Evolutionary conservation across 176 grass and related monocot genomes (phyloP).

Genomic region (Areca catechu): DNA sequence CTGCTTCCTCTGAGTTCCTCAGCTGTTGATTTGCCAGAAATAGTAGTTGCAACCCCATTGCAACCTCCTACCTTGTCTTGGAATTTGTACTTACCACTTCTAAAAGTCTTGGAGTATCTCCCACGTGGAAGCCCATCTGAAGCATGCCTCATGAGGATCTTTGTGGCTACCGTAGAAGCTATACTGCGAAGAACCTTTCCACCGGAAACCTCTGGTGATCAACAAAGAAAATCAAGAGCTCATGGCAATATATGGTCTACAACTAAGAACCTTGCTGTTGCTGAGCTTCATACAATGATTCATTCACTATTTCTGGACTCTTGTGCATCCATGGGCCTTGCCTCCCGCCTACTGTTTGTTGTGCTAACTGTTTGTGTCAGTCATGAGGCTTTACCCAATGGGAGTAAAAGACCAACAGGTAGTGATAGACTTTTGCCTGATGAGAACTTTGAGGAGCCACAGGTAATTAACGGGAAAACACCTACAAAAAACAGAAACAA

Average conservation of each 20-base stretch:
- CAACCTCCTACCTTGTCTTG: slow-evolving; percentile 96
- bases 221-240: slow-evolving; percentile 55
- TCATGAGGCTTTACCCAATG: slow-evolving; percentile 87
- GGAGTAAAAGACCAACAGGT: slow-evolving; percentile 94
- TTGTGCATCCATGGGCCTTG: slow-evolving; percentile 90
- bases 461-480: slow-evolving; percentile 45
- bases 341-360: slow-evolving; percentile 84
- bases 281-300: slow-evolving; percentile 96
- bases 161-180: slow-evolving; percentile 98
- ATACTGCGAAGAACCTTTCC: slow-evolving; percentile 94
- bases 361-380: slow-evolving; percentile 87
- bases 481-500: slow-evolving; percentile 37
- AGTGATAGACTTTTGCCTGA: slow-evolving; percentile 55
- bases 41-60: slow-evolving; percentile 82
- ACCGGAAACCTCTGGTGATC: slow-evolving; percentile 36
- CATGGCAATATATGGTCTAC: slow-evolving; percentile 36
- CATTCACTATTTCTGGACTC: slow-evolving; percentile 96
- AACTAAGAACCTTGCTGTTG: slow-evolving; percentile 75
- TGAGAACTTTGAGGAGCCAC: slow-evolving; percentile 40
- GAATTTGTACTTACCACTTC: slow-evolving; percentile 81
- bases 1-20: slow-evolving; percentile 92
- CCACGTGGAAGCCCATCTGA: slow-evolving; percentile 95
- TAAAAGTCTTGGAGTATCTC: slow-evolving; percentile 94
- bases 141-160: slow-evolving; percentile 97
- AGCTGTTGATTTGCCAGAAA: slow-evolving; percentile 94